Evolutionary conservation across 176 grass and related monocot genomes (phyloP), one percentile per base, ranked within the genome.

Genomic region (Avena atlantica): DNA sequence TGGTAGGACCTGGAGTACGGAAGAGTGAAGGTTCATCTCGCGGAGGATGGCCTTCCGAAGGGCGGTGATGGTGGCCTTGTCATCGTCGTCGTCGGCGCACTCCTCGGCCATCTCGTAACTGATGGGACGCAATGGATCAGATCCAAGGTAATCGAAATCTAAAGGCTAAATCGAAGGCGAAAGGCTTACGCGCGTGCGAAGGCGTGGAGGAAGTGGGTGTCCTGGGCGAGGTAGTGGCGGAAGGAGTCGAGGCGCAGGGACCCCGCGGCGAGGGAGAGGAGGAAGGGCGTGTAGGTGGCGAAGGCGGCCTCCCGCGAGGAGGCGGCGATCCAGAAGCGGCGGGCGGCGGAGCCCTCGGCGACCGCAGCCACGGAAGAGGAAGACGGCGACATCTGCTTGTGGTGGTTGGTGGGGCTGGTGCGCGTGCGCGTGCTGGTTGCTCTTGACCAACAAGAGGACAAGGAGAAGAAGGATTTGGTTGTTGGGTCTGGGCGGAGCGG

Each of bases 31-130:
- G 76, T 86, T 94, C 68, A 98, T 93, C 75, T 95, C 92, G 4
- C 87, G 84, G 42, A 87, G 70, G 59, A 92, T 68, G 86, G 89
- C 78, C 50, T 89, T 91, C 78, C 92, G 86, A 70, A 98, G 88
- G 29, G 72, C 84, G 66, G 50, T 77, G 83, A 95, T 94, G 81
- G 92, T 90, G 71, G 73, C 78, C 81, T 93, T 98, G 50, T 95
- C 93, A 20, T 98, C 96, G 27, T 98, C 96, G 14, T 98, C 96
- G 49, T 94, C 97, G 74, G 97, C 92, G 87, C 86, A 95, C 51
- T 95, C 96, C 83, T 94, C 93, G 67, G 93, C 93, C 86, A 95
- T 91, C 84, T 98, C 92, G 86, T 98, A 98, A 45, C 96, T 98
- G 86, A 49, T 67, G 40, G 51, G 76, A 80, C 27, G 51, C 5